These are phyloP conservation scores for Castanea crenata DNA, from an alignment of 306 rosid species.

Conservation along the genomic window DNA sequence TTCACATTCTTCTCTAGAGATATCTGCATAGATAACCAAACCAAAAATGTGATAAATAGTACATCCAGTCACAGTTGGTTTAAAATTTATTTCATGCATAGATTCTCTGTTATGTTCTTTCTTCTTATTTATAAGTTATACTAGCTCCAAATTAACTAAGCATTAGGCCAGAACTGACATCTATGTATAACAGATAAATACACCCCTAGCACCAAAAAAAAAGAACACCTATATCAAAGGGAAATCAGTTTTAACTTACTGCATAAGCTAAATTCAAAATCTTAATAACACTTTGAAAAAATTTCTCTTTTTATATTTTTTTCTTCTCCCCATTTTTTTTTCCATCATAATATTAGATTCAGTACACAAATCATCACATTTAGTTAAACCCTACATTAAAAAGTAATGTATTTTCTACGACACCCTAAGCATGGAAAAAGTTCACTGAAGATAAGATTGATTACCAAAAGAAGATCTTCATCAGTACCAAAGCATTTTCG, in stretches of 20 bases:
- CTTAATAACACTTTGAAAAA: background rate
- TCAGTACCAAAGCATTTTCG: constrained; percentile 95
- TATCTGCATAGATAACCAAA: constrained; percentile 51
- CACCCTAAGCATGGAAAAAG: constrained; percentile 1
- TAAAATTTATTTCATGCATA: background rate
- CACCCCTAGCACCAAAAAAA: background rate
- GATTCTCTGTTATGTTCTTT: background rate
- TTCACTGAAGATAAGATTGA: constrained; percentile 10
- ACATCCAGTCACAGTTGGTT: background rate
- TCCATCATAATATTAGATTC: background rate
- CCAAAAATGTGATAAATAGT: constrained; percentile 11
- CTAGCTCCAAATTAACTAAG: background rate
- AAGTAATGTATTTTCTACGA: background rate
- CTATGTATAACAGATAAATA: background rate
- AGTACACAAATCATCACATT: background rate
- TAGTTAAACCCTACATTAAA: background rate
- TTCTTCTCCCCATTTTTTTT: background rate
- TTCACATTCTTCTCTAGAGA: constrained; percentile 63
- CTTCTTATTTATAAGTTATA: background rate
- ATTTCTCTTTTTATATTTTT: no score
- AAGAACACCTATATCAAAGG: background rate
- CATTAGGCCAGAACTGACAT: background rate
- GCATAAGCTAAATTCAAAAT: background rate
- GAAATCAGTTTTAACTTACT: background rate
- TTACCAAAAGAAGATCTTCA: constrained; percentile 95